Percentiles rank a stretch among this genome's conserved stretches.
Conservation (phyloP, 495 filamentous ascomycete genomes). For the Penicillium dipodomyicola region DNA sequence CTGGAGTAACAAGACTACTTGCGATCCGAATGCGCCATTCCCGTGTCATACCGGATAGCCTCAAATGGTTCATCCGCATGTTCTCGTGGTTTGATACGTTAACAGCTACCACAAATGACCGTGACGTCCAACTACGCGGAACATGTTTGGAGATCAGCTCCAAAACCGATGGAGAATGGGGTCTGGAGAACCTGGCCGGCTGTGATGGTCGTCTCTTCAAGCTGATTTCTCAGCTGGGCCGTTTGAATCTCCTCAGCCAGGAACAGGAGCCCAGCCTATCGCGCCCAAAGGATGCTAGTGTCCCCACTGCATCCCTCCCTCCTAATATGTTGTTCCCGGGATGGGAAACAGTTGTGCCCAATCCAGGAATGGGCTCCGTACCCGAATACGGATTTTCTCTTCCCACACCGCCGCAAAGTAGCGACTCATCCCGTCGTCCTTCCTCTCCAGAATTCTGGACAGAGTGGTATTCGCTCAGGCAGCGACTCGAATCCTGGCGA, state of each 20-base stretch:
- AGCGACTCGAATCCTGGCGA: conserved; percentile 76
- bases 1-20: conserved; percentile 89
- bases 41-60: conserved; percentile 60
- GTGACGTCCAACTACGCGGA: conserved; percentile 81
- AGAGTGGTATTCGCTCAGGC: conserved; percentile 79
- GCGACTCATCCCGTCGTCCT: conserved; percentile 23
- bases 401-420: conserved; percentile 30
- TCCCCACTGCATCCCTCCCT: conserved; percentile 37
- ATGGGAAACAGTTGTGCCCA: conserved; percentile 19
- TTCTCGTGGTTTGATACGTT: conserved; percentile 98
- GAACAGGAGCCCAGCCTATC: conserved; percentile 52
- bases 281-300: conserved; percentile 28
- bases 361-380: conserved; percentile 4
- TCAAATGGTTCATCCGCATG: conserved; percentile 91
- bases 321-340: conserved; percentile 38
- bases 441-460: conserved; percentile 67
- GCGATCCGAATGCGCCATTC: conserved; percentile 66
- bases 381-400: conserved; percentile 29
- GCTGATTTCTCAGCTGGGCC: conserved; percentile 71
- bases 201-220: conserved; percentile 82
- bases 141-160: conserved; percentile 65
- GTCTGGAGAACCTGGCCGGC: conserved; percentile 81
- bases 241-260: conserved; percentile 86
- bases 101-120: conserved; percentile 85
- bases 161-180: conserved; percentile 66